These are phyloP conservation scores for Arthroderma sp. DNA, from an alignment of 2,329 filamentous ascomycete genomes.

Conservation along the genomic window DNA sequence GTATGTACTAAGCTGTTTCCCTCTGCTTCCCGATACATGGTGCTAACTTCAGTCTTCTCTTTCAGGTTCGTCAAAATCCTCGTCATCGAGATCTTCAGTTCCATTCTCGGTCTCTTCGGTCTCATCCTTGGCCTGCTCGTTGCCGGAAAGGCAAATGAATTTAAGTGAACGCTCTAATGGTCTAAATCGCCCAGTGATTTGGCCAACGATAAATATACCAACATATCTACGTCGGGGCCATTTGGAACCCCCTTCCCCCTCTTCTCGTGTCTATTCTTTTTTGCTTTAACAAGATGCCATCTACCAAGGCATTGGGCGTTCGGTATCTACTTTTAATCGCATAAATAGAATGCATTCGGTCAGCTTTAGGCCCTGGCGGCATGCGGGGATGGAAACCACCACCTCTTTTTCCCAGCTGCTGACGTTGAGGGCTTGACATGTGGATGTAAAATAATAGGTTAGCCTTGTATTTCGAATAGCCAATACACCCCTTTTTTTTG, in stretches of 20 bases:
- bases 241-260: not conserved
- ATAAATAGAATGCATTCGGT: constrained; percentile 13
- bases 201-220: constrained; percentile 3
- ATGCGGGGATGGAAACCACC: not conserved
- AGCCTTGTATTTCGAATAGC: constrained; percentile 5
- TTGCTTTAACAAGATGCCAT: constrained; percentile 13
- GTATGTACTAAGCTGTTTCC: constrained; percentile 47
- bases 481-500: not conserved
- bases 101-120: constrained; percentile 88
- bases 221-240: not conserved
- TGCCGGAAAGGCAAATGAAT: constrained; percentile 69
- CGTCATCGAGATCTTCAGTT: constrained; percentile 98
- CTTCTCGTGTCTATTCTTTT: not conserved
- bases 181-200: not conserved
- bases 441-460: constrained; percentile 5
- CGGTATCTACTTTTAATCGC: constrained; percentile 4
- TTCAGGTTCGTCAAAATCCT: constrained; percentile 92
- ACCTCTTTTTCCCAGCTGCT: not conserved
- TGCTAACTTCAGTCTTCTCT: not conserved
- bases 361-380: constrained; percentile 18
- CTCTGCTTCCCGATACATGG: no score
- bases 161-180: constrained; percentile 30
- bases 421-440: constrained; percentile 1
- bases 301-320: constrained; percentile 16
- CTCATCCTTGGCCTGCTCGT: constrained; percentile 88